Base-by-base conservation (phyloP, 1,284 basidiomycete genomes). In the Porphyrellus sp. region DNA sequence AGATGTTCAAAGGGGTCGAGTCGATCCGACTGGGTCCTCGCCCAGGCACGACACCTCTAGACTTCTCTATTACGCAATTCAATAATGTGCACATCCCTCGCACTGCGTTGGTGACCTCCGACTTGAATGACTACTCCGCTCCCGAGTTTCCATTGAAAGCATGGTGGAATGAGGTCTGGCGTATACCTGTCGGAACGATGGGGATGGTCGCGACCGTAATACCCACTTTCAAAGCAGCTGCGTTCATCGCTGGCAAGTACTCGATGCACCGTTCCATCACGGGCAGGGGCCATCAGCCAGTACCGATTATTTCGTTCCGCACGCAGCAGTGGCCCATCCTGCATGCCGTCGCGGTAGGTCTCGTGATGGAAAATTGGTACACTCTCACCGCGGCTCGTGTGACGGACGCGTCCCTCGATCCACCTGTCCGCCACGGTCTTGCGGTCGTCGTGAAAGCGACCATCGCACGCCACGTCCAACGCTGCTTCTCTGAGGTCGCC, bases 261-360 rank as follows among this genome's bases (percentile, higher is more conserved):
- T 37, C 34, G 7, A 33, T 27, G 28, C 45, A 34, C 27, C 45
- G 45, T 8, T 34, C 27, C 13, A 15, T 46, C 13, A 16, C 16
- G 15, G 28, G 37, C 25, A 24, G 34, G 3, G 35, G 34, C n/a
- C 34, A 34, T 4, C 25, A 6, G 24, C 35, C 27, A 25, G 37
- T 46, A 13, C 45, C 45, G 25, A 46, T 46, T 13, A 46, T 46
- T 37, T 46, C 45, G 37, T 37, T 46, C 8, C 45, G 45, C 8
- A 46, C 45, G 7, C 34, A 46, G n/a, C 45, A 46, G 37, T 37
- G 35, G 12, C 45, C 34, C 13, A 46, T 46, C 20, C 20, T 46
- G 25, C 37, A 46, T 9, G 25, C 45, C 18, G 18, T 46, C 3
- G 45, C 45, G 3, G 34, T 37, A 28, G 45, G 45, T 20, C 37